Conservation (phyloP, 1,284 basidiomycete genomes). For the Mycena citricolor region DNA sequence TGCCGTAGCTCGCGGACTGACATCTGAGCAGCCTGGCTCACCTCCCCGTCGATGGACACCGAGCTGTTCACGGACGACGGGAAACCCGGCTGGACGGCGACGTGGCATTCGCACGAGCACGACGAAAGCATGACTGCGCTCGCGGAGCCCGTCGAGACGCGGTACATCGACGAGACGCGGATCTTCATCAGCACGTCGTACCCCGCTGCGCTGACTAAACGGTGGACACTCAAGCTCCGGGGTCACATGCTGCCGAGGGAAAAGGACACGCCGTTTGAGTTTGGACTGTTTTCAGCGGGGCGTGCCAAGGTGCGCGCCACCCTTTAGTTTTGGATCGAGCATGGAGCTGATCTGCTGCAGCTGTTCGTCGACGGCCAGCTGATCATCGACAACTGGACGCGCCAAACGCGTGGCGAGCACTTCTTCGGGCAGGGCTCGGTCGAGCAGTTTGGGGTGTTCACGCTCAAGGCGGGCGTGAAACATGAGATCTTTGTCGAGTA, state of each 20-base stretch:
- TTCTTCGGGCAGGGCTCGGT: slow-evolving; percentile 62
- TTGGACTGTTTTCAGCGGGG: slow-evolving; percentile 68
- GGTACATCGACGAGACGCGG: slow-evolving; percentile 62
- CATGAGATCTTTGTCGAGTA: slow-evolving; percentile 65
- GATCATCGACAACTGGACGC: slow-evolving; percentile 75
- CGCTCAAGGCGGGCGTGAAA: slow-evolving; percentile 53
- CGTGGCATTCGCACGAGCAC: slow-evolving; percentile 57
- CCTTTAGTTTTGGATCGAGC: neutral
- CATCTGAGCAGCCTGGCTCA: slow-evolving; percentile 49
- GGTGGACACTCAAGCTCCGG: slow-evolving; percentile 60
- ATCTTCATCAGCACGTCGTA: slow-evolving; percentile 60
- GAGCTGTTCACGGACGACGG: slow-evolving; percentile 59
- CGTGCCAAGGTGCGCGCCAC: slow-evolving; percentile 67
- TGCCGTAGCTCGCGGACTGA: neutral
- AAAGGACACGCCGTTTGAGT: slow-evolving; percentile 61
- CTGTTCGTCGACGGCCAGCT: slow-evolving; percentile 65
- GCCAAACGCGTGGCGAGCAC: slow-evolving; percentile 60
- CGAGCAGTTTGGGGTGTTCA: slow-evolving; percentile 58
- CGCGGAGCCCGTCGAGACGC: slow-evolving; percentile 42
- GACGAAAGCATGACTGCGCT: slow-evolving; percentile 56
- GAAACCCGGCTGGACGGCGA: slow-evolving; percentile 59
- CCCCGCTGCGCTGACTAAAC: slow-evolving; percentile 55
- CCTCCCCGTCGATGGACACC: slow-evolving; percentile 63
- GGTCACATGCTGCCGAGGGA: slow-evolving; percentile 58
- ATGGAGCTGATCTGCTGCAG: slow-evolving; percentile 32